These are phyloP conservation scores for Extremus antarcticus DNA, from an alignment of 495 filamentous ascomycete genomes.

Conservation along the genomic window DNA sequence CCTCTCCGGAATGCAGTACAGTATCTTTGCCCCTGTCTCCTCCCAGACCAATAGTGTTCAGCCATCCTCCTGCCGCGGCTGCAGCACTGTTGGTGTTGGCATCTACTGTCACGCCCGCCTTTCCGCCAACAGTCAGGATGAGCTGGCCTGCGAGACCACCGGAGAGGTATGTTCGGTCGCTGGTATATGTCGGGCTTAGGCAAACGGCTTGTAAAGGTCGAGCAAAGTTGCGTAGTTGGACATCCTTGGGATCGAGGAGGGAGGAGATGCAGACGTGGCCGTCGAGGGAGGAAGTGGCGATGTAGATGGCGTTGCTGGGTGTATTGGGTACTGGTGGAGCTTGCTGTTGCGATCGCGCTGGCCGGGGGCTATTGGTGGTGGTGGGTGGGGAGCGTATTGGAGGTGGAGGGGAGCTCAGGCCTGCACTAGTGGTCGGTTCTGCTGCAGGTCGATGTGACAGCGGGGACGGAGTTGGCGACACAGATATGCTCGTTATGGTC, in stretches of 20 bases:
- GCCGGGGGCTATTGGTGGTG: background rate
- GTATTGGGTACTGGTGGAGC: slow-evolving; percentile 49
- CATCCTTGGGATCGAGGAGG: slow-evolving; percentile 66
- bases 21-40: slow-evolving; percentile 72
- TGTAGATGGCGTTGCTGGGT: slow-evolving; percentile 78
- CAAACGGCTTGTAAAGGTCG: slow-evolving; percentile 82
- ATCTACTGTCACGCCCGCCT: slow-evolving; percentile 61
- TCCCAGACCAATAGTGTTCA: slow-evolving; percentile 72
- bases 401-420: background rate
- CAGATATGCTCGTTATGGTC: slow-evolving; percentile 76
- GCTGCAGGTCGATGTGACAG: slow-evolving; percentile 21
- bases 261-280: slow-evolving; percentile 87
- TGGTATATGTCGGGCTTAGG: slow-evolving; percentile 84
- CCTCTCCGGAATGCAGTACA: slow-evolving; percentile 83
- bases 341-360: slow-evolving; percentile 16
- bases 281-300: slow-evolving; percentile 88
- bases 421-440: background rate
- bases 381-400: background rate
- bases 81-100: slow-evolving; percentile 71
- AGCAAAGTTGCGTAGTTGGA: slow-evolving; percentile 83
- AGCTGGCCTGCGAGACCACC: slow-evolving; percentile 83
- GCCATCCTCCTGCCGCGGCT: slow-evolving; percentile 83
- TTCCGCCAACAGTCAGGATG: slow-evolving; percentile 76
- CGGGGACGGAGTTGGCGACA: slow-evolving; percentile 81
- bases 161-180: slow-evolving; percentile 74